Percentiles rank a stretch among this genome's conserved stretches.
Evolutionary conservation across 2,329 filamentous ascomycete genomes (phyloP).

Genomic region (Fusarium solani-melongenae): DNA sequence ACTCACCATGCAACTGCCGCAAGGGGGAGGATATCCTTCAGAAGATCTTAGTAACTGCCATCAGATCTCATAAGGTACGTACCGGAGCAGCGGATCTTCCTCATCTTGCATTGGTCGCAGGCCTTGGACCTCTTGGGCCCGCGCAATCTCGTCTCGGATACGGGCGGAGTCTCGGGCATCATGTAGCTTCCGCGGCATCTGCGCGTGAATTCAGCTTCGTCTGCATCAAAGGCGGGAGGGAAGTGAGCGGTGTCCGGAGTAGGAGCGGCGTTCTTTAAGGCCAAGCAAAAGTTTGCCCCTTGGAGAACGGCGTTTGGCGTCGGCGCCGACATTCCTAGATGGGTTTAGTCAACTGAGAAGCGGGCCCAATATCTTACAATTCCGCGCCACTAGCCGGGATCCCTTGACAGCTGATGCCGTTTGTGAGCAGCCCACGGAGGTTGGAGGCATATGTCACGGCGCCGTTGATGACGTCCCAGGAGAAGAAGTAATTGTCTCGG

Average conservation of each 20-base stretch:
- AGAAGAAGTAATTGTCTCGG: neutral
- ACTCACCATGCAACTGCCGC: conserved; percentile 30
- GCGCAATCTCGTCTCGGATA: conserved; percentile 10
- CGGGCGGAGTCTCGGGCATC: conserved; percentile 11
- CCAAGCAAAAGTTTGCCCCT: neutral
- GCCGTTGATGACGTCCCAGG: neutral
- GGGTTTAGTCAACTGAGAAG: neutral
- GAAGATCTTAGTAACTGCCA: neutral
- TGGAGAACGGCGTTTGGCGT: neutral
- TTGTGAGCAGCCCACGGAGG: neutral
- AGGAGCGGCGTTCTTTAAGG: conserved; percentile 5
- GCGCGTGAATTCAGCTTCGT: neutral
- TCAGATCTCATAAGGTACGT: neutral
- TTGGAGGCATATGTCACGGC: neutral
- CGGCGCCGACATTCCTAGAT: conserved; percentile 33
- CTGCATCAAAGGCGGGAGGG: neutral
- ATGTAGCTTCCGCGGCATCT: neutral
- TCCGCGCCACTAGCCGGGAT: neutral
- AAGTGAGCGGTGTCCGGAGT: neutral
- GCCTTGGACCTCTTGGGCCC: conserved; percentile 34
- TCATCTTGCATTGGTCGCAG: conserved; percentile 35
- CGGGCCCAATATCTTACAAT: neutral
- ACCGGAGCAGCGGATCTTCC: conserved; percentile 40
- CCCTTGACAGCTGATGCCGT: neutral
- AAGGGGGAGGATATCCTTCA: conserved; percentile 35